Conservation (phyloP, 139 green algal genomes). For the Gonium pectorale region DNA sequence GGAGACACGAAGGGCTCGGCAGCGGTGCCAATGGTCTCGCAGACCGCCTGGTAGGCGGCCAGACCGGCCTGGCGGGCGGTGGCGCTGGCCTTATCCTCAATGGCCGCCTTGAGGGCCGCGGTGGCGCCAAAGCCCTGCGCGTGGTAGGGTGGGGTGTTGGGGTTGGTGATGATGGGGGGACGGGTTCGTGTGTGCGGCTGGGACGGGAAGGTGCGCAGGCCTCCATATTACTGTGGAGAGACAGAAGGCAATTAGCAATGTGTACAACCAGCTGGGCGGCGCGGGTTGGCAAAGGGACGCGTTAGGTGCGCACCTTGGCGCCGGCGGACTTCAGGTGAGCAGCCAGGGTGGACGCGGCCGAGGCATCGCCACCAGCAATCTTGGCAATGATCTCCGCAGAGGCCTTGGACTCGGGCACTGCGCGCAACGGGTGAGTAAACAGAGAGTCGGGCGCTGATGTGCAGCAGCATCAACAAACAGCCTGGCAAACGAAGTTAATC, state of each 20-base stretch:
- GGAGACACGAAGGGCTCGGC: constrained; percentile 78
- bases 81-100: constrained; percentile 44
- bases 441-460: no score
- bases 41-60: constrained; percentile 55
- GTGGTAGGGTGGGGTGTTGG: no score
- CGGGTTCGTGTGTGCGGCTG: no score
- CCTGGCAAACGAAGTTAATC: no score
- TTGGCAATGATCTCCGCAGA: constrained; percentile 46
- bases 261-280: no score
- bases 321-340: constrained; percentile 41
- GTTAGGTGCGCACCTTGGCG: constrained; percentile 11
- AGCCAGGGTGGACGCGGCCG: constrained; percentile 8
- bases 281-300: not conserved
- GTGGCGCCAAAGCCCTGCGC: constrained; percentile 41
- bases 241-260: no score
- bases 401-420: constrained; percentile 43
- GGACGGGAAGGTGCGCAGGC: no score
- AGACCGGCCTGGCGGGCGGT: constrained; percentile 56
- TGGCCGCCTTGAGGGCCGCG: constrained; percentile 11
- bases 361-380: constrained; percentile 26
- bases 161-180: no score
- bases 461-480: no score
- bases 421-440: not conserved
- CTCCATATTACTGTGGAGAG: no score
- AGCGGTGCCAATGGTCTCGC: constrained; percentile 42